Evolutionary conservation across 2,329 filamentous ascomycete species (phyloP).

Genomic region (Colletotrichum sp.): DNA sequence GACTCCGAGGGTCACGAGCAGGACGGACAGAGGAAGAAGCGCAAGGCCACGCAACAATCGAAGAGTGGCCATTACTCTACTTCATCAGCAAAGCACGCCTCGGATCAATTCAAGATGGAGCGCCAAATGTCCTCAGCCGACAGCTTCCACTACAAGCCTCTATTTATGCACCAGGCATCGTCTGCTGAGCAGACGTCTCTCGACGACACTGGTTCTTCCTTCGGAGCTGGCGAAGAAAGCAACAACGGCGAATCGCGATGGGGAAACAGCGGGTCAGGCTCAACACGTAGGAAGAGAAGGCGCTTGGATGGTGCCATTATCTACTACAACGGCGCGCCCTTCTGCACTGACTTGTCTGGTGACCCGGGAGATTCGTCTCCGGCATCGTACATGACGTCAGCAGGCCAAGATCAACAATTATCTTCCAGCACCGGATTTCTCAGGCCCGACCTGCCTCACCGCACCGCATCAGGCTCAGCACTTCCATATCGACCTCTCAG

Average conservation of each 20-base stretch:
- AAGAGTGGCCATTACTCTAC: conserved; percentile 30
- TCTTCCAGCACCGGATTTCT: conserved; percentile 24
- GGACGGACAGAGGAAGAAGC: conserved; percentile 48
- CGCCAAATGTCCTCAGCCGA: conserved; percentile 44
- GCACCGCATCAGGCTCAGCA: conserved; percentile 57
- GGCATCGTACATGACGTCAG: conserved; percentile 54
- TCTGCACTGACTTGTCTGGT: conserved; percentile 80
- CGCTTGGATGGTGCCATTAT: conserved; percentile 77
- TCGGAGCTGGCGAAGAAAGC: conserved; percentile 51
- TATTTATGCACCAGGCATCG: conserved; percentile 60
- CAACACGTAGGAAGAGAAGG: conserved; percentile 54
- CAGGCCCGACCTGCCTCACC: conserved; percentile 26
- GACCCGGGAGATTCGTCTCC: conserved; percentile 59
- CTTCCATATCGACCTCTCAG: conserved; percentile 56
- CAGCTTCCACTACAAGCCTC: conserved; percentile 67
- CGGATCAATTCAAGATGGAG: conserved; percentile 40
- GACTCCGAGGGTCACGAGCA: conserved; percentile 53
- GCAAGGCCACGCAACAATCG: conserved; percentile 42
- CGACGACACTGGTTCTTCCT: conserved; percentile 56
- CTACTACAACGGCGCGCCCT: conserved; percentile 81
- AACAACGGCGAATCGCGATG: conserved; percentile 53
- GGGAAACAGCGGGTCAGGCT: conserved; percentile 53
- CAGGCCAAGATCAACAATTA: conserved; percentile 39
- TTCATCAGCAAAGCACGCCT: conserved; percentile 37
- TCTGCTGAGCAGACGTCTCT: conserved; percentile 52